Conservation (phyloP, 441 rosid genomes). For the Syzygium malaccense region DNA sequence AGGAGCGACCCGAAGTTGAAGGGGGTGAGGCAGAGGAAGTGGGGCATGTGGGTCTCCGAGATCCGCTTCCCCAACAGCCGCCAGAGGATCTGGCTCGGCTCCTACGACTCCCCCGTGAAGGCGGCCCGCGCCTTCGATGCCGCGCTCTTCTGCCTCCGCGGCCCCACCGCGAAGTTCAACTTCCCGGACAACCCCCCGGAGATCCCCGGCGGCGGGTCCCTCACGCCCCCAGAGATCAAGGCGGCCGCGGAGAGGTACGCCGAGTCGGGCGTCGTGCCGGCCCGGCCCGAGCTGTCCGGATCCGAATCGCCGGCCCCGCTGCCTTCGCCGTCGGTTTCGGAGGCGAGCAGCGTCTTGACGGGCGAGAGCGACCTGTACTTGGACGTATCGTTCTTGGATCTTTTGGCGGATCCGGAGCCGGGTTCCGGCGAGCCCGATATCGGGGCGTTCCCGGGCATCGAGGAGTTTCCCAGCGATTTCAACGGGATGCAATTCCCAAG, state of each 20-base stretch:
- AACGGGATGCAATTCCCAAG: background rate
- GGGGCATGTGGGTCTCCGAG: conserved; percentile 69
- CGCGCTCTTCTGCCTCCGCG: conserved; percentile 66
- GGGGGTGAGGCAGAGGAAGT: conserved; percentile 57
- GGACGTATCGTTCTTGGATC: conserved; percentile 30
- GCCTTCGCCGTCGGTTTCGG: conserved; percentile 29
- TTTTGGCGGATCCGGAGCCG: conserved; percentile 9
- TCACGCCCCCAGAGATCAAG: conserved; percentile 51
- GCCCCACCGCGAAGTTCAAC: conserved; percentile 50
- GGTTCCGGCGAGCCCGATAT: conserved; percentile 13
- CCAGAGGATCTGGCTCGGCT: conserved; percentile 57
- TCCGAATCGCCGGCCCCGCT: conserved; percentile 27
- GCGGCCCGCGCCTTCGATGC: conserved; percentile 94
- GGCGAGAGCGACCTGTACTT: conserved; percentile 8
- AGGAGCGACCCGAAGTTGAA: conserved; percentile 24
- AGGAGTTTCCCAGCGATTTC: conserved; percentile 22
- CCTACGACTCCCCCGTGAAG: conserved; percentile 57
- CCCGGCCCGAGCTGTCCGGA: conserved; percentile 6
- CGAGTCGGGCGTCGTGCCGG: conserved; percentile 17
- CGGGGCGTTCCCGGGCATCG: conserved; percentile 35
- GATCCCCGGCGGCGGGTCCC: conserved; percentile 33
- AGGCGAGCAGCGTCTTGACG: conserved; percentile 9
- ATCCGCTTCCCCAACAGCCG: conserved; percentile 51
- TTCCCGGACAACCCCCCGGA: conserved; percentile 66
- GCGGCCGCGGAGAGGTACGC: conserved; percentile 54